Evolutionary conservation across 176 grass and related monocot species (phyloP).

Genomic region (Rhynchospora tenuis): DNA sequence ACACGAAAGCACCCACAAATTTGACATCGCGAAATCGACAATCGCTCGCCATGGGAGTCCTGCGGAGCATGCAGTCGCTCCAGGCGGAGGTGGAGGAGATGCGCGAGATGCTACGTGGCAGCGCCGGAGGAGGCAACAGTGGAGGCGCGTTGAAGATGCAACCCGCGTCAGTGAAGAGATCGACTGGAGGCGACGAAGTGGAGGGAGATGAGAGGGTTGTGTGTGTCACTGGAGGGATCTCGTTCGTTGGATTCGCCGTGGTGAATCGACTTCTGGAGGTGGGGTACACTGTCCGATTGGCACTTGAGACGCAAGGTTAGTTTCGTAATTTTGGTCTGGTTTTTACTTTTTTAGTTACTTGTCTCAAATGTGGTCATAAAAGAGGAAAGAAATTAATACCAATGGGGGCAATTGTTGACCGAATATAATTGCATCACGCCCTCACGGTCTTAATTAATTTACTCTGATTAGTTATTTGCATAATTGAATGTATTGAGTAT

Average conservation of each 20-base stretch:
- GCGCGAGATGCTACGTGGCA: conserved; percentile 37
- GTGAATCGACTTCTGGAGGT: conserved; percentile 67
- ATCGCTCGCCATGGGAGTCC: conserved; percentile 50
- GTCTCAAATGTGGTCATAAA: background rate
- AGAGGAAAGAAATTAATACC: background rate
- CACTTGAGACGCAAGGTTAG: conserved; percentile 88
- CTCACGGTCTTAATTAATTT: background rate
- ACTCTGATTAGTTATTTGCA: background rate
- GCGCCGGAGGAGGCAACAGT: background rate
- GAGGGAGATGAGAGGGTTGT: conserved; percentile 36
- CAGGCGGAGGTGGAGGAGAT: conserved; percentile 94
- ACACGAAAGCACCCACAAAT: background rate
- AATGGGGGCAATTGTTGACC: background rate
- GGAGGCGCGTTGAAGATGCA: conserved; percentile 33
- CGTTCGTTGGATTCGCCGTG: conserved; percentile 81
- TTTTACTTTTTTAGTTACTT: background rate
- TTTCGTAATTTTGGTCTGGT: background rate
- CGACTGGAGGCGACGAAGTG: conserved; percentile 18
- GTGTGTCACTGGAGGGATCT: conserved; percentile 86
- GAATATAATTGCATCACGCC: background rate
- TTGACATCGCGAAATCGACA: background rate
- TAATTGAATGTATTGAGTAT: background rate
- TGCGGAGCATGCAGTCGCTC: conserved; percentile 75
- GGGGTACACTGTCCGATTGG: conserved; percentile 87
- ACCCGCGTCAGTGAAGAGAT: conserved; percentile 34